These are phyloP conservation scores for Corylus americana DNA, from an alignment of 306 rosid species.

Conservation along the genomic window DNA sequence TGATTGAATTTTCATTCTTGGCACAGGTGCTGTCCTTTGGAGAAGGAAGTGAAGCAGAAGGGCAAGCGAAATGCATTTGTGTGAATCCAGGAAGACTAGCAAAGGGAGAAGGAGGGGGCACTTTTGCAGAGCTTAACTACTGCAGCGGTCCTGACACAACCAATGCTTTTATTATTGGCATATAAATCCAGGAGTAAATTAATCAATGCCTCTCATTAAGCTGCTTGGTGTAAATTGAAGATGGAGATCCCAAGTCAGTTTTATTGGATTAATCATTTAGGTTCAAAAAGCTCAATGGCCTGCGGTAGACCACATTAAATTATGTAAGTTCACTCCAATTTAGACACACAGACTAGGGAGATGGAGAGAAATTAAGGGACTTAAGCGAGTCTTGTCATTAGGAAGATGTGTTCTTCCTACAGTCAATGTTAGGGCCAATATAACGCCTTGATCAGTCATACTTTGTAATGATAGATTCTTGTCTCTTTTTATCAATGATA, in stretches of 20 bases:
- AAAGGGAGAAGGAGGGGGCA: constrained; percentile 97
- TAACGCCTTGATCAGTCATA: not conserved
- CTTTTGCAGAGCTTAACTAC: constrained; percentile 79
- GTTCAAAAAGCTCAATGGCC: not conserved
- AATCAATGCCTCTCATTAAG: not conserved
- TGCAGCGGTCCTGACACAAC: constrained; percentile 53
- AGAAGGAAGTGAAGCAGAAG: constrained; percentile 47
- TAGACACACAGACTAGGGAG: not conserved
- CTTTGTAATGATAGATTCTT: not conserved
- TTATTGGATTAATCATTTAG: not conserved
- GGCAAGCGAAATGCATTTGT: constrained; percentile 57
- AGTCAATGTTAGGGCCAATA: not conserved
- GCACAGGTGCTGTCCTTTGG: constrained; percentile 58
- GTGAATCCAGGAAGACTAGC: constrained; percentile 90
- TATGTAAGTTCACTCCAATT: not conserved
- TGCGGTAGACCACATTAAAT: not conserved
- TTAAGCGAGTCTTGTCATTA: too few species aligned
- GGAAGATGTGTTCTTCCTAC: not conserved
- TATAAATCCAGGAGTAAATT: constrained; percentile 35
- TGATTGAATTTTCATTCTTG: not conserved
- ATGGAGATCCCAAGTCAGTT: not conserved
- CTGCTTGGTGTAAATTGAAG: not conserved
- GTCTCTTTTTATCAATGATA: not conserved
- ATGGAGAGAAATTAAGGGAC: not conserved
- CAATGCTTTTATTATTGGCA: constrained; percentile 64